phyloP scores from a whole-genome alignment of 768 basidiomycete species.

The Hericium alpestre region DNA sequence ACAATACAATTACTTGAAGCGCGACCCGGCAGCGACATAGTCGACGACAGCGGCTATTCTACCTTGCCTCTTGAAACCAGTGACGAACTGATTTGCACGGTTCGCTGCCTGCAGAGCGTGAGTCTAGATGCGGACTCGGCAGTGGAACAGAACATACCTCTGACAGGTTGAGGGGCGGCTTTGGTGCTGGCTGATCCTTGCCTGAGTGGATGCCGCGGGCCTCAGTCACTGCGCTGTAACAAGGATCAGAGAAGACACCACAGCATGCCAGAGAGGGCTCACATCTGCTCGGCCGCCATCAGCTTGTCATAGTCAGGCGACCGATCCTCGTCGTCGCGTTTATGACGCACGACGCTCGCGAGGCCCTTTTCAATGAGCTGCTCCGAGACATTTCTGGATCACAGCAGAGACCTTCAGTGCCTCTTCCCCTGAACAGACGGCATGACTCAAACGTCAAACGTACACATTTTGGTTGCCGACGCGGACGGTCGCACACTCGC shows the following conservation, averaged over 20 bases:
- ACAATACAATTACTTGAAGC: conserved; percentile 63
- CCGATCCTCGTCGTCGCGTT: conserved; percentile 89
- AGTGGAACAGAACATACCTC: conserved; percentile 42
- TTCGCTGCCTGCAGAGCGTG: conserved; percentile 36
- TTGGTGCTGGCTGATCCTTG: conserved; percentile 74
- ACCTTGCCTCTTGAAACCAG: conserved; percentile 84
- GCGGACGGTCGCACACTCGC: conserved; percentile 83
- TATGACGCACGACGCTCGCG: conserved; percentile 83
- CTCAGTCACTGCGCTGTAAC: conserved; percentile 62
- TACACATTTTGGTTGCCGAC: conserved; percentile 75
- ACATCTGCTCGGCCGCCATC: conserved; percentile 90
- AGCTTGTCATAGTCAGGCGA: conserved; percentile 95
- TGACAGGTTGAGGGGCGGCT: conserved; percentile 81
- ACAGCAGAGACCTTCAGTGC: background rate
- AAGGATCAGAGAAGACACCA: background rate
- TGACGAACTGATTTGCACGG: conserved; percentile 81
- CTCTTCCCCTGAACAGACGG: background rate
- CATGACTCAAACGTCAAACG: conserved; percentile 27
- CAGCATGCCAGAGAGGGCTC: conserved; percentile 21
- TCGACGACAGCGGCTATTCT: conserved; percentile 81
- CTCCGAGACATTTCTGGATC: conserved; percentile 78
- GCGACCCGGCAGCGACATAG: conserved; percentile 86
- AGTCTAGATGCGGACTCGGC: background rate
- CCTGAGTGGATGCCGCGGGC: conserved; percentile 82
- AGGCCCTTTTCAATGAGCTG: conserved; percentile 90